Conservation (phyloP, 108 stramenopile genomes). For the Fistulifera pelliculosa region DNA sequence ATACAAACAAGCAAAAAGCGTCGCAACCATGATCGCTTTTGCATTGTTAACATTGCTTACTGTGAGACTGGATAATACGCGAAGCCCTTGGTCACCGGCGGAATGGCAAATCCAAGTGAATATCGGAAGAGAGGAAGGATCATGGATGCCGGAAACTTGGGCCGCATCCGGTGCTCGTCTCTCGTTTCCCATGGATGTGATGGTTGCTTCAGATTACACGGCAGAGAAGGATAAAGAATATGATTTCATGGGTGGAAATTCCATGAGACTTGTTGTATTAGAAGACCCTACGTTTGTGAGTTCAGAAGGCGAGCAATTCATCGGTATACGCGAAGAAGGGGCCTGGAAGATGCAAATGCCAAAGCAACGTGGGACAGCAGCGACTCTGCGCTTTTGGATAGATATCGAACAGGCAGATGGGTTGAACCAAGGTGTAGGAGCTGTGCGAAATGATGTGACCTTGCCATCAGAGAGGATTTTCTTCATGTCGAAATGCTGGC, state of each 20-base stretch:
- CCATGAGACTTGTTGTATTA: slow-evolving; percentile 16
- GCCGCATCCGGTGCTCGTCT: slow-evolving; percentile 40
- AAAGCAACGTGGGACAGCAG: slow-evolving; percentile 32
- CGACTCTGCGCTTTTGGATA: slow-evolving; percentile 35
- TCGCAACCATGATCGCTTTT: too few species aligned
- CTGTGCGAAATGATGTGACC: slow-evolving; percentile 34
- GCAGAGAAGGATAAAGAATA: slow-evolving; percentile 10
- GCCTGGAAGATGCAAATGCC: slow-evolving; percentile 48
- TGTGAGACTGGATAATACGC: background rate
- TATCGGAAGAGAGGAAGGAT: slow-evolving; percentile 36
- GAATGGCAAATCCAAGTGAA: slow-evolving; percentile 39
- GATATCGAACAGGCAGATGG: slow-evolving; percentile 18
- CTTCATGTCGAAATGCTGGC: slow-evolving; percentile 43
- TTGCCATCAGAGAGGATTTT: slow-evolving; percentile 37
- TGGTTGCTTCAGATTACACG: slow-evolving; percentile 21
- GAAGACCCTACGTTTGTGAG: slow-evolving; percentile 40
- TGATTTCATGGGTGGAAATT: slow-evolving; percentile 14
- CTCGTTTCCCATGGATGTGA: slow-evolving; percentile 28
- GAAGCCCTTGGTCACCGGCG: slow-evolving; percentile 47
- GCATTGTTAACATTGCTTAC: too few species aligned
- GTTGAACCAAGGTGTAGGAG: slow-evolving; percentile 1
- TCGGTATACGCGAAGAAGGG: slow-evolving; percentile 35
- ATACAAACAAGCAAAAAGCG: too few species aligned
- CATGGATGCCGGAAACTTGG: slow-evolving; percentile 28
- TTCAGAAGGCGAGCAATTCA: slow-evolving; percentile 38